Base-by-base conservation (phyloP, 2,329 filamentous ascomycete species). In the Hirsutella thompsonii region DNA sequence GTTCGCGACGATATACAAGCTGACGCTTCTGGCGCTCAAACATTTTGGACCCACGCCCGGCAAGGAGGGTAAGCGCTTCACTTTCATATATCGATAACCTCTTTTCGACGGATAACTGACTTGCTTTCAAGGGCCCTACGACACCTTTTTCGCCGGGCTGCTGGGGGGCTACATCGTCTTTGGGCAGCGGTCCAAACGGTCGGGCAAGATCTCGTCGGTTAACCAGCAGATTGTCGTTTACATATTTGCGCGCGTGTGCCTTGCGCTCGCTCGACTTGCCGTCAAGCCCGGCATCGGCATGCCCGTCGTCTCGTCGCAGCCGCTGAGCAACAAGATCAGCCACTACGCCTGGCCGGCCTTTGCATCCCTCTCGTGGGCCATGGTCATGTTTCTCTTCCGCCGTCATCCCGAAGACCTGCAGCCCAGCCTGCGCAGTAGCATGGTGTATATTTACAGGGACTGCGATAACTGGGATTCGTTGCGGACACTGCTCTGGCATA, bases 191-290 rank as follows among this genome's bases (percentile, higher is more conserved):
- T 74, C 71, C 34, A 62, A 59, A 53, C 81, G 83, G 45, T 67
- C 64, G 30, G 81, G 81, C 52, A 74, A 74, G 58, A 79, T 86
- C 55, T 83, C 81, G 46, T 83, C 78, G 48, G 82, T 95, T 47
- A 94, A 81, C 64, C 87, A 95, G 69, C 90, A 98, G 70, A 98
- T 98, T 58, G 88, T 94, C 60, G 85, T 96, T 53, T 98, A 98
- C 68, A 84, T 98, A 47, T 95, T 95, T 57, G 92, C 92, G 37
- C 80, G 92, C 49, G 92, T 95, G 14, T 73, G 83, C 45, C 75
- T 98, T 28, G 86, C 85, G 8, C 66, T 93, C 20, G 92, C 89
- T 26, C 86, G 87, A 55, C 67, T 96, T 43, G 77, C 84, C 42
- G 78, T 96, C 47, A 81, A 86, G 60, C 74, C 74, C 2, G 68